Conservation (phyloP, 805 yeast genomes). For the Candida maesae region DNA sequence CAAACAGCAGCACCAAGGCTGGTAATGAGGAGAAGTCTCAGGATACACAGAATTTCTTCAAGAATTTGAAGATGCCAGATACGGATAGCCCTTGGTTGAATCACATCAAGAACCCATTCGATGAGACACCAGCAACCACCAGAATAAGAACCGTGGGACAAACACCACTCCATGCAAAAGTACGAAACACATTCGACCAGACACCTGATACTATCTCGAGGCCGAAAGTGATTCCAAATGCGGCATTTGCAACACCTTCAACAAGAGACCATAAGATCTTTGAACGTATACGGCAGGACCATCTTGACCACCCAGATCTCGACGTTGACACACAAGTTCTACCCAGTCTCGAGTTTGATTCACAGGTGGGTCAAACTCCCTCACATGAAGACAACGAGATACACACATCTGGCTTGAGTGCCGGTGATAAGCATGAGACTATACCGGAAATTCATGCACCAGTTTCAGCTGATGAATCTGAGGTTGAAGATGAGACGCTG, state of each 20-base stretch:
- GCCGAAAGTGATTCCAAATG: background rate
- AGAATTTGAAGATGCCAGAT: conserved; percentile 9
- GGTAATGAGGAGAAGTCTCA: conserved; percentile 1
- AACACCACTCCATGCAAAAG: conserved; percentile 10
- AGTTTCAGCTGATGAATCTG: background rate
- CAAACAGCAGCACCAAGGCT: background rate
- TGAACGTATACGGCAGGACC: conserved; percentile 20
- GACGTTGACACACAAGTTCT: conserved; percentile 20
- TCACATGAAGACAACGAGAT: no score
- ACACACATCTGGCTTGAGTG: no score
- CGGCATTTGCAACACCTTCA: conserved; percentile 9
- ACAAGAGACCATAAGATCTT: conserved; percentile 17
- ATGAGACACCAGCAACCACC: conserved; percentile 22
- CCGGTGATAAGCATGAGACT: background rate
- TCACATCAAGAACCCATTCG: conserved; percentile 37
- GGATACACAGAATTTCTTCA: conserved; percentile 20
- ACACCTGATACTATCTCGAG: conserved; percentile 17
- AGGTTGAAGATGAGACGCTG: conserved; percentile 8
- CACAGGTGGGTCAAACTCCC: conserved; percentile 9
- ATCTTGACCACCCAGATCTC: conserved; percentile 16
- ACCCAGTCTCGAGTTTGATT: conserved; percentile 18
- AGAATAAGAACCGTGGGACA: conserved; percentile 11
- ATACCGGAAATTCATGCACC: background rate
- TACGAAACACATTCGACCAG: conserved; percentile 8
- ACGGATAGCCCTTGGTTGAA: conserved; percentile 27